phyloP scores from a whole-genome alignment of 371 early-diverging fungal genomes.

The Mortierella sp. region DNA sequence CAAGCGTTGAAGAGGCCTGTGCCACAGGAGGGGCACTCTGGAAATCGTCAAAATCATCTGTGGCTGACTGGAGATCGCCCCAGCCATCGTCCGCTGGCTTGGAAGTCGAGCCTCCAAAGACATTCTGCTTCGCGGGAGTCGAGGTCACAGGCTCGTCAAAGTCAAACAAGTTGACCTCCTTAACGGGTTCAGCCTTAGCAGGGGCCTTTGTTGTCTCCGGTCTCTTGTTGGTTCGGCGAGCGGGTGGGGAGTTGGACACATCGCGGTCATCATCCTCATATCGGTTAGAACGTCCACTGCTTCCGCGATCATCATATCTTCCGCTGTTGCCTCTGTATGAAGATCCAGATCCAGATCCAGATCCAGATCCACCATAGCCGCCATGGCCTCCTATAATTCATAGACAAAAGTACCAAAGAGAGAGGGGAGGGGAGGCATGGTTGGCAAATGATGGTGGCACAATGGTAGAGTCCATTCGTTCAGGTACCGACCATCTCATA shows the following conservation, averaged over 20 bases:
- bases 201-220: conserved; percentile 22
- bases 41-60: conserved; percentile 74
- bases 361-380: conserved; percentile 26
- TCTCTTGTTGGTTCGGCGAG: conserved; percentile 31
- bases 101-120: conserved; percentile 16
- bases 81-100: conserved; percentile 63
- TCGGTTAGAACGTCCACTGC: conserved; percentile 35
- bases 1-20: conserved; percentile 8
- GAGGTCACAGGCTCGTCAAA: conserved; percentile 61
- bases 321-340: conserved; percentile 13
- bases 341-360: conserved; percentile 8
- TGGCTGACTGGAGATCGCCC: conserved; percentile 61
- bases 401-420: too few species aligned
- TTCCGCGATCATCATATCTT: conserved; percentile 28
- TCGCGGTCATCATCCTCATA: conserved; percentile 51
- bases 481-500: too few species aligned
- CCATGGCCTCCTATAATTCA: conserved; percentile 12
- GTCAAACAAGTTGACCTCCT: conserved; percentile 68
- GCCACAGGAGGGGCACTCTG: conserved; percentile 61
- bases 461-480: too few species aligned
- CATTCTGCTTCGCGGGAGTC: conserved; percentile 14
- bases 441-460: too few species aligned
- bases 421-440: too few species aligned
- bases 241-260: conserved; percentile 41
- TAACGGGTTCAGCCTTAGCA: conserved; percentile 50